Conservation (phyloP, 345 rosid species). For the Aquilaria malaccensis region DNA sequence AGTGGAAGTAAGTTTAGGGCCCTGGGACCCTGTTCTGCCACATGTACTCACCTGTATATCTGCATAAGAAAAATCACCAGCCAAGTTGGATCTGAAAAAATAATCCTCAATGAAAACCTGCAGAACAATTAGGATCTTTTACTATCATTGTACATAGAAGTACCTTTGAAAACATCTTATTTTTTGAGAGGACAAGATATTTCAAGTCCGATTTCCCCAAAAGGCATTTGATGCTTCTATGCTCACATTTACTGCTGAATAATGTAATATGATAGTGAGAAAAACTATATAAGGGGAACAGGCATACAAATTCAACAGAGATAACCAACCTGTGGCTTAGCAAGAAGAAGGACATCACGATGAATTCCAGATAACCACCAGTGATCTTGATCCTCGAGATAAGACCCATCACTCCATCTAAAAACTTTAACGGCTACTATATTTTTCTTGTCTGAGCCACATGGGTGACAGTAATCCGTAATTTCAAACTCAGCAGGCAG, state of each 20-base stretch:
- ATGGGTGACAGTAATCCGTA: constrained; percentile 75
- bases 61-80: constrained; percentile 57
- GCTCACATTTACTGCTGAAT: background rate
- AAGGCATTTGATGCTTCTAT: constrained; percentile 3
- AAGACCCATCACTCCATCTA: constrained; percentile 99
- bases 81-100: constrained; percentile 70
- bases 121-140: constrained; percentile 18
- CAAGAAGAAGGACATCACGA: constrained; percentile 92
- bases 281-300: background rate
- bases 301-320: background rate
- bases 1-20: too few relatives aligned
- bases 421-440: constrained; percentile 92
- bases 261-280: background rate
- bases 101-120: constrained; percentile 96
- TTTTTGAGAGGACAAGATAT: too few relatives aligned
- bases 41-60: constrained; percentile 58
- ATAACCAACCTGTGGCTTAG: constrained; percentile 80
- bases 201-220: background rate
- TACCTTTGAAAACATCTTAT: too few relatives aligned
- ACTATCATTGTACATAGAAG: constrained; percentile 3
- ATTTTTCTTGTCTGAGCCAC: constrained; percentile 64
- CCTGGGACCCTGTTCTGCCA: background rate
- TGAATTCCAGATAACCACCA: constrained; percentile 99
- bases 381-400: constrained; percentile 99
- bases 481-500: constrained; percentile 98